phyloP scores from a whole-genome alignment of 192 early-diverging fungal genomes.

The Coemansia sp. region DNA sequence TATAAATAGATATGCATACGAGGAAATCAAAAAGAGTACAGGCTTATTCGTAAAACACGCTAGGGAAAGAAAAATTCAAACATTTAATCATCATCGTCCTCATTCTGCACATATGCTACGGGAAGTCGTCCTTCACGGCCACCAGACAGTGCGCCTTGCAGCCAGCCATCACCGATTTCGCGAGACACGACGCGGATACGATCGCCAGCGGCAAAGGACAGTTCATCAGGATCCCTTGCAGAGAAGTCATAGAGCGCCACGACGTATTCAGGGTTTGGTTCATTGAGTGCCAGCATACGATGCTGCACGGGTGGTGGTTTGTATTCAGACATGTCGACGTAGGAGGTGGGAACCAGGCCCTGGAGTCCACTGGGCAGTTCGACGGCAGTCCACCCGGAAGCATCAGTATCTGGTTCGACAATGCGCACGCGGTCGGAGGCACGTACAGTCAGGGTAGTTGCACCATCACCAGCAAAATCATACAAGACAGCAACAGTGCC shows the following conservation, averaged over 20 bases:
- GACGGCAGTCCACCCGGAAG: slow-evolving; percentile 36
- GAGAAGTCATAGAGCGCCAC: slow-evolving; percentile 45
- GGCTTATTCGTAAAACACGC: neutral
- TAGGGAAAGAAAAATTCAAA: no score
- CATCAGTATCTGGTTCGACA: slow-evolving; percentile 28
- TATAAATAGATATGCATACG: neutral
- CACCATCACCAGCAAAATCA: slow-evolving; percentile 45
- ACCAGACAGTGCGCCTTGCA: slow-evolving; percentile 3
- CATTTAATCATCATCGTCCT: neutral
- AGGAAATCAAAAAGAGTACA: neutral
- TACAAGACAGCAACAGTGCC: slow-evolving; percentile 23
- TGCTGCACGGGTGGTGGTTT: neutral
- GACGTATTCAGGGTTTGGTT: slow-evolving; percentile 9
- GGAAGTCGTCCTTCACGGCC: slow-evolving; percentile 35
- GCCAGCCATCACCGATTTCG: slow-evolving; percentile 38
- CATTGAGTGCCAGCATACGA: neutral
- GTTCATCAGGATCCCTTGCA: slow-evolving; percentile 26
- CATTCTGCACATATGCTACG: slow-evolving; percentile 28
- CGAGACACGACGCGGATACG: slow-evolving; percentile 34
- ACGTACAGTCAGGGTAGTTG: slow-evolving; percentile 27
- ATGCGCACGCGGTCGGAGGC: slow-evolving; percentile 36
- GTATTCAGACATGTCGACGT: slow-evolving; percentile 34
- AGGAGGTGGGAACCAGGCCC: slow-evolving; percentile 47
- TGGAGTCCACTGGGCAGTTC: slow-evolving; percentile 15
- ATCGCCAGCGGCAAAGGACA: slow-evolving; percentile 33